Evolutionary conservation across 192 early-diverging fungal genomes (phyloP), one percentile per base, ranked within the genome.

Genomic region (Entomortierella parvispora): DNA sequence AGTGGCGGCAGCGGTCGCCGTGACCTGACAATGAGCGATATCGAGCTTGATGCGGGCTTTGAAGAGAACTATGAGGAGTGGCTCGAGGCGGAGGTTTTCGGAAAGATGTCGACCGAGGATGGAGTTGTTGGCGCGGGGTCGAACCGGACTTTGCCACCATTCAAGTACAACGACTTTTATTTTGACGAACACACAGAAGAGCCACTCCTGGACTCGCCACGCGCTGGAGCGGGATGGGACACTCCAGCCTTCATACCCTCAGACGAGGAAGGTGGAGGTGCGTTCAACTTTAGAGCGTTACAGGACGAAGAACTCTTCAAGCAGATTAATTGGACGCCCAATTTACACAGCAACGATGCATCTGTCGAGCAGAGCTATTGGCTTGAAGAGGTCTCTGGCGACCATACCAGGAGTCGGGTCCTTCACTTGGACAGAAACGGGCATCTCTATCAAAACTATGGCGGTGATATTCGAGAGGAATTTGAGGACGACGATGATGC

Each of bases 21-120:
- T 22, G 81, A 68, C 58, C 49, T 72, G 42, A 72, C 63, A 7
- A 66, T 66, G 64, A 82, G 56, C 32, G 82, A 81, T 32, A 79
- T 85, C 34, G 80, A 85, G 31, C 56, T 91, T 44, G 92, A 92
- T 48, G 70, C 65, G 2, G 80, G 81, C 17, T 93, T 92, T 63
- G 81, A 82, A 58, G 72, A 83, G 26, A 87, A 91, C 46, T 93
- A 90, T 59, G 83, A 91, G 59, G 80, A 87, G 33, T 93, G 92
- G 92, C 75, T 88, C 6, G 83, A 86, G 43, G 80, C 82, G 4
- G 86, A 86, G 54, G 85, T 87, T 2, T 85, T 81, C 66, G 74
- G 74, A n/a, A 77, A 68, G 47, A 8, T 29, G 33, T 18, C 18
- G 52, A 2, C 6, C 65, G 18, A 18, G 64, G 32, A 45, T 77